phyloP scores from a whole-genome alignment of 176 grass and related monocot species.

The Lolium multiflorum region DNA sequence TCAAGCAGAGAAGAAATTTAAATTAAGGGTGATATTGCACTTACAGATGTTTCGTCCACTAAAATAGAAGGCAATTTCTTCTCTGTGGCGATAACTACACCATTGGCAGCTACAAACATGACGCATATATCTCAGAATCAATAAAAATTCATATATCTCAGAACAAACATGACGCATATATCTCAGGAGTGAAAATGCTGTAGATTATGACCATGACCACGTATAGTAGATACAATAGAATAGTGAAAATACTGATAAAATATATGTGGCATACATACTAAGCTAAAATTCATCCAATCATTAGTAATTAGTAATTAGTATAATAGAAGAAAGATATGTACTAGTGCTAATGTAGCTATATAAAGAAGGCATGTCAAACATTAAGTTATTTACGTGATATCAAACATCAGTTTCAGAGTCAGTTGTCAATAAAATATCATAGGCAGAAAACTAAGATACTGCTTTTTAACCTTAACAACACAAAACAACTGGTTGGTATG shows the following conservation, averaged over 20 bases:
- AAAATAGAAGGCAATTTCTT: slow-evolving; percentile 88
- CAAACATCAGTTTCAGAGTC: slow-evolving; percentile 22
- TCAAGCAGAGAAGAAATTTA: neutral
- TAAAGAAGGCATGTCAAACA: slow-evolving; percentile 1
- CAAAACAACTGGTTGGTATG: neutral
- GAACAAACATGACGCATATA: slow-evolving; percentile 19
- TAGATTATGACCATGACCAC: neutral
- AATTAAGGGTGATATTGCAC: slow-evolving; percentile 2
- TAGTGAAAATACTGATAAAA: slow-evolving; percentile 22
- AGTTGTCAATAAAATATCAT: neutral
- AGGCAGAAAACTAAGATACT: neutral
- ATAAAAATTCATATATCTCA: neutral
- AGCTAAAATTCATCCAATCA: neutral
- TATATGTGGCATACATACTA: neutral
- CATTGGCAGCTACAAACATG: slow-evolving; percentile 69
- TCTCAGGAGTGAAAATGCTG: slow-evolving; percentile 18
- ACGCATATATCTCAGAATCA: slow-evolving; percentile 30
- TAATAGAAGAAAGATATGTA: neutral
- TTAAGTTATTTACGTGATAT: slow-evolving; percentile 3
- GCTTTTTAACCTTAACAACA: slow-evolving; percentile 15
- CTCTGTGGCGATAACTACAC: slow-evolving; percentile 83
- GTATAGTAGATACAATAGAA: slow-evolving; percentile 6
- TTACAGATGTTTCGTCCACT: slow-evolving; percentile 86
- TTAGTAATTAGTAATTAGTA: neutral
- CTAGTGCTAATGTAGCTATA: neutral